A percentile compares a stretch with the other conserved stretches of the same genome.
Evolutionary conservation across 306 rosid species (phyloP).

Genomic region (Albizia julibrissin): DNA sequence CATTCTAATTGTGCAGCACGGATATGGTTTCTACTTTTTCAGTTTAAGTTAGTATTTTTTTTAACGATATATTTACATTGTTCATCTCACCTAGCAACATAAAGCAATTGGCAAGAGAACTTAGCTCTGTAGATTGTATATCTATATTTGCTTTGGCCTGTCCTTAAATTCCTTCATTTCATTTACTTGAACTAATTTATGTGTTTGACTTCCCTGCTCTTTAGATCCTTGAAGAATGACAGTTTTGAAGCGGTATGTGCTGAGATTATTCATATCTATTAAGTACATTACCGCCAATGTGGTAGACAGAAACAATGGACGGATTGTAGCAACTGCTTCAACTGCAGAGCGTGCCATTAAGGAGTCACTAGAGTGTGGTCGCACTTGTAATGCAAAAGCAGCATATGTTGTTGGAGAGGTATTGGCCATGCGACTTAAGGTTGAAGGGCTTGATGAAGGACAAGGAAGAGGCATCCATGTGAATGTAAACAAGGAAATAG

Average conservation of each 20-base stretch:
- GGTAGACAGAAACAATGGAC: conserved; percentile 79
- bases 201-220: conserved; percentile 6
- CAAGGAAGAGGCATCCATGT: conserved; percentile 84
- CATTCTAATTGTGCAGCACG: not conserved
- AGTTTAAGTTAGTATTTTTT: not conserved
- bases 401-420: conserved; percentile 87
- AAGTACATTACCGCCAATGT: conserved; percentile 91
- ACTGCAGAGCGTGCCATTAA: conserved; percentile 76
- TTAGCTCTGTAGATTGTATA: not conserved
- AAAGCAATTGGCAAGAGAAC: not conserved
- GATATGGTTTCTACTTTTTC: not conserved
- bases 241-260: conserved; percentile 69
- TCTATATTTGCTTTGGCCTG: not conserved
- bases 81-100: not conserved
- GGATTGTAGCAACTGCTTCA: conserved; percentile 75
- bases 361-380: conserved; percentile 79
- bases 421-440: conserved; percentile 83
- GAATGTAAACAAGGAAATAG: conserved; percentile 67
- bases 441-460: conserved; percentile 79
- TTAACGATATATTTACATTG: not conserved
- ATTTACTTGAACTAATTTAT: conserved; percentile 4
- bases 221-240: conserved; percentile 58
- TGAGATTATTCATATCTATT: conserved; percentile 80
- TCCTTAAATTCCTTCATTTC: not conserved
- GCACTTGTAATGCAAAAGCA: conserved; percentile 90